phyloP scores from a whole-genome alignment of 495 filamentous ascomycete genomes.

The Daldinia vernicosa region DNA sequence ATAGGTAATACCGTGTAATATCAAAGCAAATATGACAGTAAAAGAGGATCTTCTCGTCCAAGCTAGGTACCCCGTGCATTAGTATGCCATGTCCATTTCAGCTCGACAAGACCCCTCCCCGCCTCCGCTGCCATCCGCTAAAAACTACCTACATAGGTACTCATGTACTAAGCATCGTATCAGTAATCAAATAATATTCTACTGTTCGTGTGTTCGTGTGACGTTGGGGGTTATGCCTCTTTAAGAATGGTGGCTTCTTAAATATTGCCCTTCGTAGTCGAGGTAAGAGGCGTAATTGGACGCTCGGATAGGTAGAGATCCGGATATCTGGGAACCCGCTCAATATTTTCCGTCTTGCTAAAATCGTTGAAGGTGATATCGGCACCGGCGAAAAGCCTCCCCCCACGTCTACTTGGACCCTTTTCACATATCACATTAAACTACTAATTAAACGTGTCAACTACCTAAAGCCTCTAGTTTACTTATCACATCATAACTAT shows the following conservation, averaged over 20 bases:
- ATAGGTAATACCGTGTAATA: neutral
- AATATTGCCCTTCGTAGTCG: slow-evolving; percentile 31
- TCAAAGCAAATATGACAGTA: neutral
- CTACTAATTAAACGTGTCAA: neutral
- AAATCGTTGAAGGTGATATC: neutral
- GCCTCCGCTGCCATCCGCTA: neutral
- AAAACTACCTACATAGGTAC: neutral
- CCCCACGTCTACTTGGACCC: neutral
- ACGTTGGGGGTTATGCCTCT: slow-evolving; percentile 23
- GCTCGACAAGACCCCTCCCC: neutral
- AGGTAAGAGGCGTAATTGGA: slow-evolving; percentile 27
- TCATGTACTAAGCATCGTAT: slow-evolving; percentile 13
- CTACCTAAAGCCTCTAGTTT: neutral
- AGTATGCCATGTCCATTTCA: slow-evolving; percentile 6
- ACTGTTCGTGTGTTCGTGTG: slow-evolving; percentile 8
- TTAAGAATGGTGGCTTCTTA: slow-evolving; percentile 28
- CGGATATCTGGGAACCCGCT: slow-evolving; percentile 34
- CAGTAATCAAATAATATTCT: slow-evolving; percentile 40
- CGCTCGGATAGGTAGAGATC: slow-evolving; percentile 20
- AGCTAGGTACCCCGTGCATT: neutral
- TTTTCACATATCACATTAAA: slow-evolving; percentile 2
- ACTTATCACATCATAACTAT: neutral
- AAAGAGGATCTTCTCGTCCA: neutral
- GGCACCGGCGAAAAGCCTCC: neutral
- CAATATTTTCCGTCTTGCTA: slow-evolving; percentile 38